These are phyloP conservation scores for Myriosclerotinia curreyana DNA, from an alignment of 2,329 filamentous ascomycete species.

Conservation along the genomic window DNA sequence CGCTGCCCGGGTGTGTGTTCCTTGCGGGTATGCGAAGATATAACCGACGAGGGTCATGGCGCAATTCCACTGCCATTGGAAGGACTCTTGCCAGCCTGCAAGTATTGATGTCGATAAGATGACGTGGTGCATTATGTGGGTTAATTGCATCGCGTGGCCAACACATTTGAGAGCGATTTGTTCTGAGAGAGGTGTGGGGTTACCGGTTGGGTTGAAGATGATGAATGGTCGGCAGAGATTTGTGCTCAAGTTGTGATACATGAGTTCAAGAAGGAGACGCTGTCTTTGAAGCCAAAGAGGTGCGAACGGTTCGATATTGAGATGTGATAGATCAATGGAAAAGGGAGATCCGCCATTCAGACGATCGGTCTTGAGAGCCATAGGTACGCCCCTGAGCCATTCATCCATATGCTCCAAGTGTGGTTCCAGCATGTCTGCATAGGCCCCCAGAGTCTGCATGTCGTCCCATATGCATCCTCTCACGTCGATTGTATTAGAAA, in stretches of 20 bases:
- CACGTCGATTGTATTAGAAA: constrained; percentile 29
- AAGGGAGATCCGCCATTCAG: constrained; percentile 38
- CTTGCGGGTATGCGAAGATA: constrained; percentile 41
- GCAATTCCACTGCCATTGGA: constrained; percentile 47
- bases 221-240: constrained; percentile 45
- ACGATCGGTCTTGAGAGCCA: constrained; percentile 42
- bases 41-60: constrained; percentile 44
- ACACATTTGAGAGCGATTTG: constrained; percentile 36
- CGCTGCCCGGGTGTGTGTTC: constrained; percentile 35
- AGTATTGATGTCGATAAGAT: constrained; percentile 39
- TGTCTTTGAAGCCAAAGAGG: constrained; percentile 46
- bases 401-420: constrained; percentile 36
- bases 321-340: constrained; percentile 41
- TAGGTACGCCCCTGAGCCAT: constrained; percentile 42
- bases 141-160: constrained; percentile 42
- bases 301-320: constrained; percentile 40
- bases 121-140: constrained; percentile 42
- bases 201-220: constrained; percentile 35
- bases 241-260: constrained; percentile 44
- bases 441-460: constrained; percentile 35
- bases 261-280: constrained; percentile 45
- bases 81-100: constrained; percentile 42
- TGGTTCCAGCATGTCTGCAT: constrained; percentile 35
- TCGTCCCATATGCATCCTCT: constrained; percentile 37
- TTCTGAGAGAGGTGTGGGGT: constrained; percentile 33